phyloP scores from a whole-genome alignment of 2,329 filamentous ascomycete genomes.

The Talaromyces atroroseus region DNA sequence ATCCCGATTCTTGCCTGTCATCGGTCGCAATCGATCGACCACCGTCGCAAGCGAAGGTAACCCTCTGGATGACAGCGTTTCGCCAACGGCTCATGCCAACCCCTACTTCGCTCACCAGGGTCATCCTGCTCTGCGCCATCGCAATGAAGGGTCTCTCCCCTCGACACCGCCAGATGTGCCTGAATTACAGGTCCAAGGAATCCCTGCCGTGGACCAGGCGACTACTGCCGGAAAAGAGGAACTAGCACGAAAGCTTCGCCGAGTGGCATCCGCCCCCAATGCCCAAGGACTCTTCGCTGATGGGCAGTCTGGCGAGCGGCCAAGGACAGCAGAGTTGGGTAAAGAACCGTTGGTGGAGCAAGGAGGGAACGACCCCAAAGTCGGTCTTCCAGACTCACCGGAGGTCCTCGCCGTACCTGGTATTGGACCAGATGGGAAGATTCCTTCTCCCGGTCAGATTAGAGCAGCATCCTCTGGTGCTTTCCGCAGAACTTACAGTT shows the following conservation, averaged over 20 bases:
- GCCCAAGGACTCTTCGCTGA: slow-evolving; percentile 81
- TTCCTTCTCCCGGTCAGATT: slow-evolving; percentile 62
- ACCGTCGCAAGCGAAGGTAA: slow-evolving; percentile 93
- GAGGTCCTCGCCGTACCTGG: slow-evolving; percentile 27
- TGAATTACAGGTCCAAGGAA: slow-evolving; percentile 65
- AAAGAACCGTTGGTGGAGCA: slow-evolving; percentile 69
- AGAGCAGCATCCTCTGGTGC: slow-evolving; percentile 54
- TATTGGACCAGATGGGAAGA: slow-evolving; percentile 52
- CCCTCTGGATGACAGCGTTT: slow-evolving; percentile 78
- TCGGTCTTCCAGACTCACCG: slow-evolving; percentile 50
- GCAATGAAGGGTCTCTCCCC: slow-evolving; percentile 88
- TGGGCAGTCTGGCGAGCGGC: slow-evolving; percentile 59
- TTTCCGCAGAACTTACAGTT: slow-evolving; percentile 94
- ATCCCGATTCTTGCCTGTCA: slow-evolving; percentile 81
- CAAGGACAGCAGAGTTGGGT: slow-evolving; percentile 77
- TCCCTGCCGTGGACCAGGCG: slow-evolving; percentile 60
- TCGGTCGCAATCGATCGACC: slow-evolving; percentile 79
- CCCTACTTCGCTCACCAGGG: slow-evolving; percentile 97
- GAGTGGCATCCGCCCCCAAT: slow-evolving; percentile 94
- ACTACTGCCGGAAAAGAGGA: slow-evolving; percentile 85
- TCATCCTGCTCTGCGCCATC: slow-evolving; percentile 84
- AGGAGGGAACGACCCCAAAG: slow-evolving; percentile 47
- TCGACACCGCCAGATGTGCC: slow-evolving; percentile 90
- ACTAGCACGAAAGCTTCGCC: slow-evolving; percentile 81
- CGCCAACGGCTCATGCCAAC: slow-evolving; percentile 89